Base-by-base conservation (phyloP, 352 stramenopile genomes). In the Pythium oligandrum region DNA sequence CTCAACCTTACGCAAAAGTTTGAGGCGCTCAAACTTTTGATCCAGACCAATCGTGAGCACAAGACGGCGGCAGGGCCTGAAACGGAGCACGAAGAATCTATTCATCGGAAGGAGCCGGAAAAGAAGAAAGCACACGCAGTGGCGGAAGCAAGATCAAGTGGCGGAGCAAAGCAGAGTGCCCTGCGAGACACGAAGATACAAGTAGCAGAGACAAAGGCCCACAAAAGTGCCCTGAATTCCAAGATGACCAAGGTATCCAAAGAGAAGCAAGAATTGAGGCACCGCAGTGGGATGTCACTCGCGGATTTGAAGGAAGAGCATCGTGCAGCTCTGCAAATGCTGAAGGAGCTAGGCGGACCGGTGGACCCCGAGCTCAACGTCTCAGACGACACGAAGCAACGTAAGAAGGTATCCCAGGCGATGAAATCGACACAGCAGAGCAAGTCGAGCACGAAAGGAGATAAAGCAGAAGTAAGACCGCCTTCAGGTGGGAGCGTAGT, bases 281-380 rank as follows among this genome's bases (percentile, higher is more conserved):
- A 56, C 17, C 62, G 60, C 39, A 79, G 61, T 17, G 75, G 78
- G 6, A 63, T 87, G 11, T 91, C 83, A 9, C 65, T 93, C 30
- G 75, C 78, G 3, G 78, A 87, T 53, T 53, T 93, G 1, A 88
- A 86, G 52, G 67, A 86, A 12, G 83, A 93, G 32, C 83, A 93
- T 55, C 77, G 71, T 3, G 77, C 76, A 30, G 83, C 83, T 26
- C 62, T 91, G 17, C 69, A 82, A 39, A 71, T 93, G 61, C 70
- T 93, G 1, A 66, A 85, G 32, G 80, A 90, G 53, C 72, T 93
- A 0, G 83, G 81, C 3, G 83, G 78, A 1, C 75, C 80, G 5
- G 11, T 83, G 8, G 75, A 88, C 37, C 51, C 48, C 38, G 12
- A 26, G 4, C 68, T 79, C 43, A 70, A 71, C n/a, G 51, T 68